Evolutionary conservation across 345 rosid genomes (phyloP), one percentile per base, ranked within the genome.

Genomic region (Populus euphratica): DNA sequence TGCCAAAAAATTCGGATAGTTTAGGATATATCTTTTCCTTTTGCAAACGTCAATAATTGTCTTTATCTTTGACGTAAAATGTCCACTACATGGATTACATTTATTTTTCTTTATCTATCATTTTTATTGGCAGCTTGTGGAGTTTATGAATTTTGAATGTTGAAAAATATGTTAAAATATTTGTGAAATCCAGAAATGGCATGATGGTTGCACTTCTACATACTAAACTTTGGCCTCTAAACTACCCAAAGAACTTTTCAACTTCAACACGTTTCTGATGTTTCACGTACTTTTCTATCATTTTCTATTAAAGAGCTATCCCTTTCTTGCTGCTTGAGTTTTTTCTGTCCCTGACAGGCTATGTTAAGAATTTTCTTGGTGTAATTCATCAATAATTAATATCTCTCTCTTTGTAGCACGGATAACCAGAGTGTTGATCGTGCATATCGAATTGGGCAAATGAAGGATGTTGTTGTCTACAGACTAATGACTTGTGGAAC

Each of bases 341-440:
- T 67, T 14, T 20, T 43, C 59, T 47, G 49, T 66, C 13, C 10
- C 14, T 0, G 20, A 33, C 4, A 39, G 23, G 0, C 29, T 65
- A 47, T 49, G 18, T 67, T 14, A 54, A 29, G 74, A 21, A 56
- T n/a, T 67, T 56, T 16, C 12, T 65, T 29, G 1, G 21, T 36
- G 68, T 29, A 29, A n/a, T 12, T 13, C 20, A 5, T 36, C 73
- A 10, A 23, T 49, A 35, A 69, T 61, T 66, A 31, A 49, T 23
- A 39, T 54, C n/a, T 17, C 27, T 66, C 35, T 27, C 25, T 73
- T 69, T 85, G 84, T 89, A 96, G 99, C 78, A 96, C 93, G 67
- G 99, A 96, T 80, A 96, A 90, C 86, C 99, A 93, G 83, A 96
- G 99, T 72, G 97, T 96, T 85, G 99, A 96, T 87, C 91, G 99